A percentile compares a stretch with the other conserved stretches of the same genome.
These are phyloP conservation scores for Chlamydomonas incerta DNA, from an alignment of 139 green algal species.

Conservation along the genomic window DNA sequence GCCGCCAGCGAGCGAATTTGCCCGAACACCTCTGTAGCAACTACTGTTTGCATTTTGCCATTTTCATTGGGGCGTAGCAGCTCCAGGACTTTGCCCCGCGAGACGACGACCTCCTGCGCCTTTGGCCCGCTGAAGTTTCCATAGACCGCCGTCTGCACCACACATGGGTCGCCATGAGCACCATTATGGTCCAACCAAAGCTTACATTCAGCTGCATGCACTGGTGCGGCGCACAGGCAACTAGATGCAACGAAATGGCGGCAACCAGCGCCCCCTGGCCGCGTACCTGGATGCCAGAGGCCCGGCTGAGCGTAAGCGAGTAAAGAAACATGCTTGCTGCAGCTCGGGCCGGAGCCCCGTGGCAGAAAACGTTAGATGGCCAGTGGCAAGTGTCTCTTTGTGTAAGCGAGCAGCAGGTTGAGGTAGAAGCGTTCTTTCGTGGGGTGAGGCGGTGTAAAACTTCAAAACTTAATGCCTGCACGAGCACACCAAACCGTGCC, in stretches of 20 bases:
- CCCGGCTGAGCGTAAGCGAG: constrained; percentile 81
- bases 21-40: constrained; percentile 89
- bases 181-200: not conserved
- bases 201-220: not conserved
- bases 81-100: constrained; percentile 92
- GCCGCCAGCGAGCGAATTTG: constrained; percentile 86
- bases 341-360: constrained; percentile 7
- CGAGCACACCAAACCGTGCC: no score
- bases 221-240: not conserved
- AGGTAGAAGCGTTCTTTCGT: no score
- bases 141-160: constrained; percentile 87
- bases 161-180: no score
- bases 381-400: constrained; percentile 49
- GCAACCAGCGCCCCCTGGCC: not conserved
- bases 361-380: no score
- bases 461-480: no score
- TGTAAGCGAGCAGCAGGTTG: constrained; percentile 68
- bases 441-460: no score
- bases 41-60: constrained; percentile 79
- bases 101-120: constrained; percentile 95
- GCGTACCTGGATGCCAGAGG: constrained; percentile 84
- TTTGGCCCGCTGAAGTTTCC: constrained; percentile 97
- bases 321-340: constrained; percentile 79
- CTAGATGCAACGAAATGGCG: not conserved
- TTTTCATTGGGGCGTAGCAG: constrained; percentile 94